phyloP scores from a whole-genome alignment of 1,284 basidiomycete species.

The Trametes polyzona region DNA sequence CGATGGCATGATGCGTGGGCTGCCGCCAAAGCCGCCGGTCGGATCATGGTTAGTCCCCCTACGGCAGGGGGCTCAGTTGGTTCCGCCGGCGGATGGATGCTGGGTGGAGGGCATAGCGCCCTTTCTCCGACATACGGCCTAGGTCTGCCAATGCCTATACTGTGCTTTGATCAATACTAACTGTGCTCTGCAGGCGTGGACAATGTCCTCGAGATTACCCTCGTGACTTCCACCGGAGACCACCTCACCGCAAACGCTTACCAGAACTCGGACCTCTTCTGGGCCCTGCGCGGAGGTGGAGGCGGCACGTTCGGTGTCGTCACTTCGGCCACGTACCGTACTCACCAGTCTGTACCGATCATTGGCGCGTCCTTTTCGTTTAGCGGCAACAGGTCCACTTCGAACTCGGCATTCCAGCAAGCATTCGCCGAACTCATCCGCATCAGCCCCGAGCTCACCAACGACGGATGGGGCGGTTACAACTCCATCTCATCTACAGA shows the following conservation, averaged over 20 bases:
- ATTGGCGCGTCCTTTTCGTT: conserved; percentile 28
- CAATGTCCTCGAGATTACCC: conserved; percentile 44
- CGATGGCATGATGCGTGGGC: conserved; percentile 49
- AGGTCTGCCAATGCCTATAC: conserved; percentile 32
- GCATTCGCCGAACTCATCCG: conserved; percentile 29
- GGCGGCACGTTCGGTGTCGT: conserved; percentile 49
- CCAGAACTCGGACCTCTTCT: conserved; percentile 49
- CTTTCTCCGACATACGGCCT: conserved; percentile 46
- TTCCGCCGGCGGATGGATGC: conserved; percentile 44
- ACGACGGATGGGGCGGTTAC: conserved; percentile 33
- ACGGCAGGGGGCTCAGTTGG: conserved; percentile 40
- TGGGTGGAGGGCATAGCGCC: conserved; percentile 48
- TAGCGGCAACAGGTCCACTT: conserved; percentile 19
- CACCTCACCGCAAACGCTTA: conserved; percentile 40
- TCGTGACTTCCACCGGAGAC: conserved; percentile 43
- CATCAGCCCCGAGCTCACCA: conserved; percentile 25
- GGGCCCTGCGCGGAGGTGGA: conserved; percentile 56
- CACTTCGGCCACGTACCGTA: conserved; percentile 44
- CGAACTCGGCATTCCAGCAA: conserved; percentile 15
- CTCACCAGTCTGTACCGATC: conserved; percentile 39
- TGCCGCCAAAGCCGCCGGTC: conserved; percentile 32
- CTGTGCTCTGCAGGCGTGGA: conserved; percentile 49
- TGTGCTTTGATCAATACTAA: conserved; percentile 7
- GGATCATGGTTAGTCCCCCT: conserved; percentile 32
- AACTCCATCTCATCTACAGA: background rate